A percentile compares a stretch with the other conserved stretches of the same genome.
phyloP scores from a whole-genome alignment of 2,329 filamentous ascomycete genomes.

The Macrophomina pseudophaseolina region DNA sequence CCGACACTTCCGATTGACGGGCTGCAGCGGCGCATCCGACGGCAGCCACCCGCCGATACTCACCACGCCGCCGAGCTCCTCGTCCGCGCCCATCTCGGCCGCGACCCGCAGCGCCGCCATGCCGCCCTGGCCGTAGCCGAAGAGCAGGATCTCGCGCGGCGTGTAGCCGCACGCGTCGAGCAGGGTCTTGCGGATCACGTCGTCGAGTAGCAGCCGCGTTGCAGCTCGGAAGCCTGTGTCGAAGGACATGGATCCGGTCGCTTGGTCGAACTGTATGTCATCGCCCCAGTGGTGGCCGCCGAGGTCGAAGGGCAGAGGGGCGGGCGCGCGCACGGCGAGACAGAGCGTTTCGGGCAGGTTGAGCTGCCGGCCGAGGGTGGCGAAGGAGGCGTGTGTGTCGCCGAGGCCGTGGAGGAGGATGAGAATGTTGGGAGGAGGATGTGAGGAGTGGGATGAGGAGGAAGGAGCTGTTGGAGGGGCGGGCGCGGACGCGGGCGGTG shows the following conservation, averaged over 20 bases:
- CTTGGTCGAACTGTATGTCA: constrained; percentile 62
- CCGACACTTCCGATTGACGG: constrained; percentile 56
- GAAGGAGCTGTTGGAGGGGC: not conserved
- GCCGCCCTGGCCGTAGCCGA: constrained; percentile 63
- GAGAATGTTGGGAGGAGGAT: constrained; percentile 74
- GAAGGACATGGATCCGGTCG: constrained; percentile 57
- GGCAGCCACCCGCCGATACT: constrained; percentile 68
- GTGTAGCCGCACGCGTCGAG: constrained; percentile 56
- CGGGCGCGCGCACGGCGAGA: constrained; percentile 74
- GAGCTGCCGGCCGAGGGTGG: constrained; percentile 69
- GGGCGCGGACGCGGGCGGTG: not conserved
- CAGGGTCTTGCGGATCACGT: constrained; percentile 52
- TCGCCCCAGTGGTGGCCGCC: constrained; percentile 69
- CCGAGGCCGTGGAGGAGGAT: constrained; percentile 85
- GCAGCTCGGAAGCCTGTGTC: constrained; percentile 59
- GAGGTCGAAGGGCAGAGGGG: constrained; percentile 70
- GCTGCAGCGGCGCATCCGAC: constrained; percentile 35
- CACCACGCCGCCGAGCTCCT: constrained; percentile 62
- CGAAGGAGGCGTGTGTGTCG: constrained; percentile 73
- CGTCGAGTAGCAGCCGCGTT: constrained; percentile 47
- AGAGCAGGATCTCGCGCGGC: constrained; percentile 56
- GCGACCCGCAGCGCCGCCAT: constrained; percentile 58
- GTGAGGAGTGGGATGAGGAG: constrained; percentile 36
- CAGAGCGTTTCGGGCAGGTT: constrained; percentile 77
- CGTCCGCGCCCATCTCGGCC: constrained; percentile 41